Conservation (phyloP, 2,329 filamentous ascomycete genomes). For the Endocalyx cinctus region DNA sequence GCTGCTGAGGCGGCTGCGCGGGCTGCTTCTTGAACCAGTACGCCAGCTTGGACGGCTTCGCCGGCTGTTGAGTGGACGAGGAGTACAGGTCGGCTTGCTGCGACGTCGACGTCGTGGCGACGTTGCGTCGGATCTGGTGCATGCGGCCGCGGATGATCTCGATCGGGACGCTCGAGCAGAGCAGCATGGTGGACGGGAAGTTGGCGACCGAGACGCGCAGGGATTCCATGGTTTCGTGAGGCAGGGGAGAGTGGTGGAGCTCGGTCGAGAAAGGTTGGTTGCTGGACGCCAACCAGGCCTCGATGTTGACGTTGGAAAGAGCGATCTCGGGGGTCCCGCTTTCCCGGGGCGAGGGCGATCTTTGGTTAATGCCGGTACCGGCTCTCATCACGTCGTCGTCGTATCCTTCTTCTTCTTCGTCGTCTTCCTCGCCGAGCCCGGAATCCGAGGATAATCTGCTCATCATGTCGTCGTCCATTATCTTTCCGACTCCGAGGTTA, state of each 20-base stretch:
- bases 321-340: conserved; percentile 12
- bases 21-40: not conserved
- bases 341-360: no score
- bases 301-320: conserved; percentile 16
- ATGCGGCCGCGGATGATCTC: conserved; percentile 55
- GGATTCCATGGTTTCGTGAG: conserved; percentile 49
- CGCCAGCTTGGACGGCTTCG: not conserved
- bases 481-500: not conserved
- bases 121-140: conserved; percentile 47
- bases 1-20: not conserved
- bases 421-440: conserved; percentile 1
- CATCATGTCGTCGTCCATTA: conserved; percentile 1
- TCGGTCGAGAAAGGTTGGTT: conserved; percentile 15
- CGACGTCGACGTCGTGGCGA: no score
- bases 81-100: not conserved
- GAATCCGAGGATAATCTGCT: conserved; percentile 1
- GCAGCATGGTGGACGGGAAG: conserved; percentile 57
- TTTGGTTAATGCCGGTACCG: no score
- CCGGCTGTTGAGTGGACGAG: conserved; percentile 8
- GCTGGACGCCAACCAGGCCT: conserved; percentile 20
- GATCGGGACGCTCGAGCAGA: conserved; percentile 49
- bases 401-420: no score
- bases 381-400: no score
- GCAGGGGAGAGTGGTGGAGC: conserved; percentile 32
- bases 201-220: conserved; percentile 49